Percentiles rank a stretch among this genome's conserved stretches.
Conservation (phyloP, 2,329 filamentous ascomycete genomes). For the Alternaria triticimaculans region DNA sequence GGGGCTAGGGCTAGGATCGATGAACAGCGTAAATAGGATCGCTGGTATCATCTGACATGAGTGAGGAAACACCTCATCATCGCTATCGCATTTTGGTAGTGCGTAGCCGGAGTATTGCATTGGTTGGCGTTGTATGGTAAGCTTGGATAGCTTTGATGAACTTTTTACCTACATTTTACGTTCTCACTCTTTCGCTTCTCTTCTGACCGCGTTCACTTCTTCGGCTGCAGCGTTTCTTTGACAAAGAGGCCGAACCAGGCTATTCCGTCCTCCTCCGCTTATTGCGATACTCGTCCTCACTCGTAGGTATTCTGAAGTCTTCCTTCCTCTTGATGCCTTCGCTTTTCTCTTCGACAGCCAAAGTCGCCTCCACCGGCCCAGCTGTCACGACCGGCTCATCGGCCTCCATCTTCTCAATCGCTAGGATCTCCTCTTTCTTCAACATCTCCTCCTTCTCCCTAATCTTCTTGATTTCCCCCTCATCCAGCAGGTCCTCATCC, state of each 20-base stretch:
- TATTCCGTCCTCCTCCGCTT: constrained; percentile 4
- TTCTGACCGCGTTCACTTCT: not conserved
- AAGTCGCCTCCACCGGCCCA: not conserved
- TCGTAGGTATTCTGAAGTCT: not conserved
- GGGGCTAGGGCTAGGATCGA: not conserved
- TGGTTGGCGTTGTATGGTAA: not conserved
- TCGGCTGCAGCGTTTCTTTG: not conserved
- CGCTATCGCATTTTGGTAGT: not conserved
- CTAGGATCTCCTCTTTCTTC: not conserved
- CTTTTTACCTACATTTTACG: not conserved
- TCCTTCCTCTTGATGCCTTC: not conserved
- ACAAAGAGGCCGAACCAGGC: not conserved
- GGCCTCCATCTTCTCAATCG: not conserved
- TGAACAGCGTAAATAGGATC: not conserved
- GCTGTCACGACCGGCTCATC: not conserved
- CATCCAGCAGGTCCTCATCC: not conserved
- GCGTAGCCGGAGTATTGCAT: not conserved
- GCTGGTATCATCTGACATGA: not conserved
- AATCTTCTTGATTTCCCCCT: not conserved
- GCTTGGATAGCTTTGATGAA: not conserved
- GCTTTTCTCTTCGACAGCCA: not conserved
- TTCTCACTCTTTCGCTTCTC: not conserved
- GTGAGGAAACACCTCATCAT: not conserved
- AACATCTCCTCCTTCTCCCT: not conserved
- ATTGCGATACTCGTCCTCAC: not conserved